Base-by-base conservation (phyloP, 23 red algal genomes). In the Pyropia yezoensis region DNA sequence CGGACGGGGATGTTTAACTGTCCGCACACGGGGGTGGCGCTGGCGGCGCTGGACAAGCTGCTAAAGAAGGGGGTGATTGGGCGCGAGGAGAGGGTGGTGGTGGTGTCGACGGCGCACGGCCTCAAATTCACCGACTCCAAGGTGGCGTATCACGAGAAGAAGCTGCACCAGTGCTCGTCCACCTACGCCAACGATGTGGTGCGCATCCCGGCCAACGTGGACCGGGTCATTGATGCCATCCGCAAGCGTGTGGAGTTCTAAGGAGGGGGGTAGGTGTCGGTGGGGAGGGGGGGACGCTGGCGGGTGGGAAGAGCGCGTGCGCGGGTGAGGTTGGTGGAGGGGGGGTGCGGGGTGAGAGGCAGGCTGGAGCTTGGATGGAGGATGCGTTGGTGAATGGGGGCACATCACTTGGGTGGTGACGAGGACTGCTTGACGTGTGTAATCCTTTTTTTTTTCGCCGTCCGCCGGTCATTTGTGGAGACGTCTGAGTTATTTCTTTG, bases 1-100 rank as follows among this genome's bases (percentile, higher is more conserved):
- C 73, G 86, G 24, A 98, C 94, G 33, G 94, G 94, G 12, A 98
- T 98, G 94, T 98, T 98, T 59, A 98, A 98, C 71, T 98, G 94
- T 49, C 94, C 94, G 27, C 94, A 98, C 66, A 98, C 94, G 30
- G 94, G 94, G 12, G 94, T 98, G 9, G 94, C 94, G 57, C 83
- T 98, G 50, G 94, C 94, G 21, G 94, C 80, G 16, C 77, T 98
- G n/a, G 85, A 82, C 59, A 98, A 98, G 65, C 55, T 98, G 50
- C 69, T 71, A 34, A 74, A 64, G 73, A 72, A 85, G 17, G 79
- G 80, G 29, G 49, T 76, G 24, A 98, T 98, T 19, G 27, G 73
- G 33, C 57, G 68, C 15, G 76, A 90, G 52, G 84, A 98, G 27
- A 63, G 94, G 26, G 78, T 85, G 14, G 94, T 98, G 5, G 94